Base-by-base conservation (phyloP, 352 stramenopile species). In the Phytophthora kernoviae region DNA sequence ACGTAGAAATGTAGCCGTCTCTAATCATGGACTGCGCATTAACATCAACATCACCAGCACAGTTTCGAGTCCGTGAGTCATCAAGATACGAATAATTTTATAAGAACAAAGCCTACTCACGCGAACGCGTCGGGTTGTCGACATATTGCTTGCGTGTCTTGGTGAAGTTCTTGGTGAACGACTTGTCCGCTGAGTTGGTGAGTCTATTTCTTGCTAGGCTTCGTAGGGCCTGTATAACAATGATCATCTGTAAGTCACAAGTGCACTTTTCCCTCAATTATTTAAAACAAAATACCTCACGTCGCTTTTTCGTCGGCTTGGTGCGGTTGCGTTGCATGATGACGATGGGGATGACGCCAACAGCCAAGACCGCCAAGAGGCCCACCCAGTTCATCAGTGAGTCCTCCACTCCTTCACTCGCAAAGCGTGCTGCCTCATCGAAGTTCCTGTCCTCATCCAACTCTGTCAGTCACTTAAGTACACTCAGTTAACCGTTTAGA, bases 141-240 rank as follows among this genome's bases (percentile, higher is more conserved):
- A 86, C 39, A 66, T 89, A 89, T 55, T 85, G 58, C 17, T 70
- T 77, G 41, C 77, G 73, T 45, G 54, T 81, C 53, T 71, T 70
- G 20, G 55, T 66, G 52, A 89, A 84, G 20, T 63, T 65, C 58
- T 73, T 57, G 45, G 55, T 70, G 62, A 76, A 85, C 22, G 74
- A 69, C 46, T 72, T 78, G 52, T 69, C 69, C n/a, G 73, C 68
- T 10, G 64, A 62, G 48, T 79, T 67, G 27, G 79, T 89, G 47
- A 87, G 77, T 70, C 73, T 89, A 84, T 81, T 89, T 84, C 76
- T 84, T 82, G 79, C 66, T 55, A 87, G 72, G 73, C 77, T 84
- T 82, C 79, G 79, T 52, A 84, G 68, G 62, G 75, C 79, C 79
- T 88, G 34, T 2, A 43, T 8, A 51, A 43, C 36, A 34, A 14